Evolutionary conservation across 306 rosid genomes (phyloP), one percentile per base, ranked within the genome.

Genomic region (Vigna angularis): DNA sequence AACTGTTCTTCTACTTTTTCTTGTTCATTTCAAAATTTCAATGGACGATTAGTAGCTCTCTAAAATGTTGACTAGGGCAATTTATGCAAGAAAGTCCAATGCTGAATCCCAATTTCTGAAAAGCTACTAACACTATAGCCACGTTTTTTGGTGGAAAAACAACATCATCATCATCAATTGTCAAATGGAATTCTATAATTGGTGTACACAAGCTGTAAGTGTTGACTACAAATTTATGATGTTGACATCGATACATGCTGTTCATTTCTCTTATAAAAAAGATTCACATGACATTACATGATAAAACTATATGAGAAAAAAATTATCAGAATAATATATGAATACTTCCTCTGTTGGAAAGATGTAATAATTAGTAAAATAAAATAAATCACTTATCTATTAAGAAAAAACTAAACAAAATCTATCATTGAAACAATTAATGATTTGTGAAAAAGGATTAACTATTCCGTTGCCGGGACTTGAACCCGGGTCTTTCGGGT

Each of bases 401-500:
- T 30, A n/a, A n/a, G 12, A 15, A 16, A 16, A 15, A 24, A 24
- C 5, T 4, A 30, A 30, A 30, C 22, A 20, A 20, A 20, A 20
- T 20, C 22, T 20, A 20, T 20, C 22, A 20, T 20, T 20, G 22
- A 20, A 20, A 20, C 22, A 20, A 20, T 20, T 20, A 20, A 20
- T 20, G 22, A 20, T 20, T 20, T 20, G 22, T 20, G 0, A 20
- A 20, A 20, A 20, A 20, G 1, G 0, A 5, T 32, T 32, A 32
- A 4, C 4, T 0, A 0, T 70, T 72, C 90, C 88, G 86, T 87
- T 87, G 86, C 90, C 87, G 85, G 83, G 86, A 86, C 59, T 84
- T 12, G 87, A 84, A 86, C 82, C 86, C 89, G 84, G 86, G 80
- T 81, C 80, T 68, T 34, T 81, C 78, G 86, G 83, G 86, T 84